Base-by-base conservation (phyloP, 2,329 filamentous ascomycete species). In the Fusarium scirpi region DNA sequence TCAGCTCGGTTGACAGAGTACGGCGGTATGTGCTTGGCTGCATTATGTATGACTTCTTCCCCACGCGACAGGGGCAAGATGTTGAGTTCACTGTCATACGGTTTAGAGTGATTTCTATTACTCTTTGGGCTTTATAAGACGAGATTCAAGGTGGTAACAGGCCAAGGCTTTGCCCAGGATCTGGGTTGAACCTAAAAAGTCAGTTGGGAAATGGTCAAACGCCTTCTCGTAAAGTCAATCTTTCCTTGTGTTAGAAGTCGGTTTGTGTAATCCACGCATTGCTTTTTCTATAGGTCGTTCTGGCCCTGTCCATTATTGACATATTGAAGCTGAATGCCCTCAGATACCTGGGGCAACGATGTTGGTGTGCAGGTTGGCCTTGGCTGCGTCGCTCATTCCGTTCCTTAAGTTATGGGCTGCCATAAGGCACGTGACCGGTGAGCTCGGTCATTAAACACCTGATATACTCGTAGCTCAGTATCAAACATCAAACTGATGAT, bases 391-490 rank as follows among this genome's bases (percentile, higher is more conserved):
- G 68, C 63, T 30, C 32, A 59, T 54, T 57, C 67, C 67, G 63
- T 30, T 40, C 29, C 40, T 52, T 29, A 54, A 24, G 15, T 25
- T 47, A 45, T 18, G 15, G n/a, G 32, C 12, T n/a, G 29, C 13
- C n/a, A 55, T n/a, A 38, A 18, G 8, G 29, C 67, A 70, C 67
- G 67, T 70, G 67, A 70, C 62, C 49, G 67, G 53, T 51, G n/a
- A 48, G 30, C 20, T 47, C 34, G 20, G 47, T 44, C 12, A 27
- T 5, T n/a, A n/a, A 12, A 51, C 20, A n/a, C 22, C 56, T 25
- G 40, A 27, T 44, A 38, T 38, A n/a, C n/a, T n/a, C n/a, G n/a
- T n/a, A 30, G 12, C 13, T 38, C 32, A 24, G 18, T 44, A 32
- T 44, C 48, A 20, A 57, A 34, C 16, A 55, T 34, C 22, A 38